Percentiles rank a stretch among this genome's conserved stretches.
Evolutionary conservation across 768 basidiomycete genomes (phyloP).

Genomic region (Saitozyma sp.): DNA sequence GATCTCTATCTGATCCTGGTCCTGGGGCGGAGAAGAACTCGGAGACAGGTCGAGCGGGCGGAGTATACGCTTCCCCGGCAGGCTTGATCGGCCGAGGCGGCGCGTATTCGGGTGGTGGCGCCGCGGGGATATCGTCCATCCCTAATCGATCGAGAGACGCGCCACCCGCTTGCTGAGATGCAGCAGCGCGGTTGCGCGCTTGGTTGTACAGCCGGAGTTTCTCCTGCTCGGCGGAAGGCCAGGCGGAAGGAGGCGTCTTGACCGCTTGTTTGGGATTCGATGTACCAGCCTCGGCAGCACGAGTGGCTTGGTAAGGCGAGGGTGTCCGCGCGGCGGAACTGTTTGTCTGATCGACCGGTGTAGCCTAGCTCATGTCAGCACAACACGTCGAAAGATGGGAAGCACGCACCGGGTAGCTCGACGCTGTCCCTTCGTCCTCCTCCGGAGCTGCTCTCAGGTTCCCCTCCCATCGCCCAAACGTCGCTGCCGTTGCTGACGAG

Average conservation of each 20-base stretch:
- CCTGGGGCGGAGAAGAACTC: conserved; percentile 12
- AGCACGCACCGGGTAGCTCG: too few species aligned
- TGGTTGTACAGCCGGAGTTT: conserved; percentile 35
- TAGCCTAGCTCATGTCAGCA: too few species aligned
- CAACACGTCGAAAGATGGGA: too few species aligned
- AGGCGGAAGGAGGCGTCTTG: conserved; percentile 4
- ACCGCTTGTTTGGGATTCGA: too few species aligned
- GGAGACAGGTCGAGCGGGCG: conserved; percentile 27
- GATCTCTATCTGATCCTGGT: conserved; percentile 1
- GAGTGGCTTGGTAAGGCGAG: too few species aligned
- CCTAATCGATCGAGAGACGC: conserved; percentile 28
- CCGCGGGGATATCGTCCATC: conserved; percentile 23
- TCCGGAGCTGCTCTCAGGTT: conserved; percentile 5
- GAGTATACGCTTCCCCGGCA: conserved; percentile 15
- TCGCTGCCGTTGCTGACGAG: conserved; percentile 25
- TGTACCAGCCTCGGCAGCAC: too few species aligned
- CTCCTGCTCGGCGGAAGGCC: conserved; percentile 42
- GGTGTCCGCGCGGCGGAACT: too few species aligned
- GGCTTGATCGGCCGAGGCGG: conserved; percentile 22
- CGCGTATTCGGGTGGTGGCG: conserved; percentile 44
- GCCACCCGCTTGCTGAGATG: conserved; percentile 25
- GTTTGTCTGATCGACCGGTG: too few species aligned
- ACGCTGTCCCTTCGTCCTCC: too few species aligned
- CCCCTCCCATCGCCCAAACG: conserved; percentile 31
- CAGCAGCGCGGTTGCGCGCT: conserved; percentile 34